A percentile compares a stretch with the other conserved stretches of the same genome.
phyloP scores from a whole-genome alignment of 2,329 filamentous ascomycete species.

The Volutella citrinella region DNA sequence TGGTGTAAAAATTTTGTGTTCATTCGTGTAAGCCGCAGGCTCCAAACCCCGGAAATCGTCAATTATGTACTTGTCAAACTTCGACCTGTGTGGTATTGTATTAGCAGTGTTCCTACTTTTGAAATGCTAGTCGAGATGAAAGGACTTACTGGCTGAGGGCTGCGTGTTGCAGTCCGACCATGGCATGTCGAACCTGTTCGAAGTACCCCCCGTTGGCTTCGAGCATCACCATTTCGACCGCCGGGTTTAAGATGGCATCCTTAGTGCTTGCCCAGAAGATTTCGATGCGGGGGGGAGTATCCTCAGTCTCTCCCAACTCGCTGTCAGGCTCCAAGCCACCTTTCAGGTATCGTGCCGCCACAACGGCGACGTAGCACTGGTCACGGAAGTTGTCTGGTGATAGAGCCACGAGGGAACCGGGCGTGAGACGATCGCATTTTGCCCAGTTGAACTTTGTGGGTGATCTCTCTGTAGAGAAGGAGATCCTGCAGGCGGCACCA shows the following conservation, averaged over 20 bases:
- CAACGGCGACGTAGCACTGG: slow-evolving; percentile 65
- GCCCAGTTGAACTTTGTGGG: slow-evolving; percentile 65
- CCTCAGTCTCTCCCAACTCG: slow-evolving; percentile 15
- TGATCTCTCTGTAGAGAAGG: slow-evolving; percentile 66
- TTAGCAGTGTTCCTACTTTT: slow-evolving; percentile 3
- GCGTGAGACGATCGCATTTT: slow-evolving; percentile 48
- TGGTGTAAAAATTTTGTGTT: slow-evolving; percentile 26
- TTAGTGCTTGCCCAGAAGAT: slow-evolving; percentile 64
- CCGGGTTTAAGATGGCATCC: slow-evolving; percentile 65
- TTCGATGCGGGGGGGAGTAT: slow-evolving; percentile 66
- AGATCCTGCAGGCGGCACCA: slow-evolving; percentile 64
- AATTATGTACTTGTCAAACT: slow-evolving; percentile 61
- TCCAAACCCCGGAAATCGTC: too few species aligned
- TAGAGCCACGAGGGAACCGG: slow-evolving; percentile 53
- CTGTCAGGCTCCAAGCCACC: slow-evolving; percentile 56
- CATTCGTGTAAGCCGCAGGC: too few species aligned
- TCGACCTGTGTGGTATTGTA: slow-evolving; percentile 41
- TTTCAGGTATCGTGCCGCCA: slow-evolving; percentile 66
- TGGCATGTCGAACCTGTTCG: slow-evolving; percentile 70
- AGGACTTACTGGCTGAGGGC: slow-evolving; percentile 48
- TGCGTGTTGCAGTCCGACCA: slow-evolving; percentile 68
- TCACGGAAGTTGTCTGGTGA: slow-evolving; percentile 62
- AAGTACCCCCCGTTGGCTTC: slow-evolving; percentile 73
- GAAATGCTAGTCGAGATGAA: slow-evolving; percentile 4
- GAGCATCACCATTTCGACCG: slow-evolving; percentile 71